Conservation (phyloP, 257 asterid species). For the Verbena officinalis region DNA sequence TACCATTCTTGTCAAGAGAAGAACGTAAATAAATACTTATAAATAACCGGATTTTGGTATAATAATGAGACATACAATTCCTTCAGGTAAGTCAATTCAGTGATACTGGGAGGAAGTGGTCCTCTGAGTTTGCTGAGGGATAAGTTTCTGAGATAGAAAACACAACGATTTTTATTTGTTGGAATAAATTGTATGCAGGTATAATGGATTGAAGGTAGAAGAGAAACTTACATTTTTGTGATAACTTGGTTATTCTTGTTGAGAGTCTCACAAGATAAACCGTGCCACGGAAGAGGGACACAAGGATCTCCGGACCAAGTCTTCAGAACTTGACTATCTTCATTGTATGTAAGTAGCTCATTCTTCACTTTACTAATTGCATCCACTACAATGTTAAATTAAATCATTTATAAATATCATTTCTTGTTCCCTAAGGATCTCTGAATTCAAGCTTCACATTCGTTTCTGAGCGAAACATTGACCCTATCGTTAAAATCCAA, state of each 20-base stretch:
- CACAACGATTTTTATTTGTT: neutral
- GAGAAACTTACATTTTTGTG: conserved; percentile 53
- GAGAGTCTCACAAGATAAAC: conserved; percentile 52
- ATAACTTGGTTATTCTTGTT: conserved; percentile 45
- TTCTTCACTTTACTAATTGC: conserved; percentile 52
- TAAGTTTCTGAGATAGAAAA: conserved; percentile 49
- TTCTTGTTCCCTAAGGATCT: neutral
- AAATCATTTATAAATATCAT: conserved; percentile 5
- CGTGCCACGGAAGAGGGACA: conserved; percentile 69
- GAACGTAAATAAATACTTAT: conserved; percentile 9
- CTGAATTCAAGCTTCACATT: too few species aligned
- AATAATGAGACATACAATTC: conserved; percentile 48
- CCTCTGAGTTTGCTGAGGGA: conserved; percentile 48
- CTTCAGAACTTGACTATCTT: conserved; percentile 45
- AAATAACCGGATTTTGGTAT: neutral
- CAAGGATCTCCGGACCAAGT: conserved; percentile 81
- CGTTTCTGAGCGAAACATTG: too few species aligned
- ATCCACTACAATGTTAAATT: conserved; percentile 37
- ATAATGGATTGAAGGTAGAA: conserved; percentile 3
- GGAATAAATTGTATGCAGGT: conserved; percentile 2
- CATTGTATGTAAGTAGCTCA: conserved; percentile 53
- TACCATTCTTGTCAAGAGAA: conserved; percentile 8
- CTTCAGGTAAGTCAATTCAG: conserved; percentile 54
- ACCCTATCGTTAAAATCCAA: too few species aligned
- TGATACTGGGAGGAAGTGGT: conserved; percentile 57